phyloP scores from a whole-genome alignment of 768 basidiomycete genomes.

The Tephrocybe sp. region DNA sequence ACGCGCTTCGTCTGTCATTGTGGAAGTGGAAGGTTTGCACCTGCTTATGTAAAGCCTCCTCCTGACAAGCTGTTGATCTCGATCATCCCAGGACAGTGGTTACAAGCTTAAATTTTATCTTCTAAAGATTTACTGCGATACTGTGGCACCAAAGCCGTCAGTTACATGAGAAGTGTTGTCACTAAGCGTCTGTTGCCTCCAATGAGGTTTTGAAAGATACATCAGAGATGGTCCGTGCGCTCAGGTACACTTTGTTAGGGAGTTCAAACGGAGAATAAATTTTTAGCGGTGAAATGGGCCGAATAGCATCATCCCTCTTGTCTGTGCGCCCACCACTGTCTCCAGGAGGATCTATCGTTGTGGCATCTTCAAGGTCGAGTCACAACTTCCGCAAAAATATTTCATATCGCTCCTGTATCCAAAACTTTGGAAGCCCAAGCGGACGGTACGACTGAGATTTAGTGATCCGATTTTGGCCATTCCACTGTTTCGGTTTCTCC shows the following conservation, averaged over 20 bases:
- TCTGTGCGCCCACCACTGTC: constrained; percentile 1
- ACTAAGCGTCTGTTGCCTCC: too few relatives aligned
- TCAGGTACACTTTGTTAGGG: too few relatives aligned
- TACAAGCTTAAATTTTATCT: not conserved
- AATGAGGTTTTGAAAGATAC: too few relatives aligned
- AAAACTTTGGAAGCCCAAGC: constrained; percentile 17
- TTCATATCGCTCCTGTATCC: constrained; percentile 21
- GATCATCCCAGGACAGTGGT: not conserved
- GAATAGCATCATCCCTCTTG: constrained; percentile 8
- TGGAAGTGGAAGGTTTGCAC: not conserved
- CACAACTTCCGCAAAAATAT: not conserved
- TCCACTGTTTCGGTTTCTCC: constrained; percentile 44
- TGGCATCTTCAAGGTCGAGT: not conserved
- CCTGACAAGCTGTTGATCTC: not conserved
- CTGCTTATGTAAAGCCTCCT: constrained; percentile 4
- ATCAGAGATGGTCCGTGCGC: constrained; percentile 18
- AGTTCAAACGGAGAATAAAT: constrained; percentile 25
- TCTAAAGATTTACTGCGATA: too few relatives aligned
- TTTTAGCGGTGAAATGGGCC: constrained; percentile 15
- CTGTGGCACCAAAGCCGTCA: too few relatives aligned
- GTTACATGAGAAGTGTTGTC: too few relatives aligned
- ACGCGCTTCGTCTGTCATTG: constrained; percentile 19
- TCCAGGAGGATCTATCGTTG: too few relatives aligned
- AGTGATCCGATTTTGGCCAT: constrained; percentile 35
- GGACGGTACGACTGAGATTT: constrained; percentile 37